Percentiles rank a stretch among this genome's conserved stretches.
phyloP scores from a whole-genome alignment of 2,329 filamentous ascomycete species.

The Periconia macrospinosa region DNA sequence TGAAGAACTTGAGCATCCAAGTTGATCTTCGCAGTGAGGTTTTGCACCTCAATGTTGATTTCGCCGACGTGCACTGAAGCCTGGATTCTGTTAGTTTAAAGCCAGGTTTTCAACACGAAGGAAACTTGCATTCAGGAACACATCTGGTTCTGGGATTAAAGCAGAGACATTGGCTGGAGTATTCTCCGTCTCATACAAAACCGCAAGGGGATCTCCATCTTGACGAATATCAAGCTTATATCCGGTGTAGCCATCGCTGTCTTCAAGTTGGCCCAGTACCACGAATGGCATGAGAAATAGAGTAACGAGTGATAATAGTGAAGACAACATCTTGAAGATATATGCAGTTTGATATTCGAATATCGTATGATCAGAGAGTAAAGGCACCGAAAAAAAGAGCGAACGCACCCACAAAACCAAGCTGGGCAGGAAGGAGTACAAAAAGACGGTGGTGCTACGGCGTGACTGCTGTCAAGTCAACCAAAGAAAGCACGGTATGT shows the following conservation, averaged over 20 bases:
- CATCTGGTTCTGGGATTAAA: slow-evolving; percentile 56
- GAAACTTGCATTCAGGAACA: slow-evolving; percentile 54
- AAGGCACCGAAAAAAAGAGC: slow-evolving; percentile 11
- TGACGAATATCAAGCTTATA: slow-evolving; percentile 55
- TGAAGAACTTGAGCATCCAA: slow-evolving; percentile 62
- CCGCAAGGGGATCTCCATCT: slow-evolving; percentile 54
- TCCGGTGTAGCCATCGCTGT: slow-evolving; percentile 56
- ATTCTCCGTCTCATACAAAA: slow-evolving; percentile 57
- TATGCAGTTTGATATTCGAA: too few species aligned
- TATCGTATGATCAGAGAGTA: too few species aligned
- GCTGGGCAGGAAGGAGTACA: slow-evolving; percentile 15
- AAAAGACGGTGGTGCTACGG: slow-evolving; percentile 15
- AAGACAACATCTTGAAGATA: slow-evolving; percentile 24
- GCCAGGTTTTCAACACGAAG: neutral
- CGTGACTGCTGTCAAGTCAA: slow-evolving; percentile 12
- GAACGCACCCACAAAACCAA: slow-evolving; percentile 24
- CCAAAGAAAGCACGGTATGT: slow-evolving; percentile 6
- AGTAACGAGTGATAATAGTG: slow-evolving; percentile 26
- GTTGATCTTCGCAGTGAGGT: slow-evolving; percentile 64
- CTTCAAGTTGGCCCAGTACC: slow-evolving; percentile 34
- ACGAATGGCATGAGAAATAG: slow-evolving; percentile 39
- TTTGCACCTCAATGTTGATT: slow-evolving; percentile 62
- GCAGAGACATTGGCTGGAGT: slow-evolving; percentile 50
- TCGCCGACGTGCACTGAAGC: slow-evolving; percentile 60
- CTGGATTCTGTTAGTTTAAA: slow-evolving; percentile 1